Evolutionary conservation across 148 eudicot genomes (phyloP), one percentile per base, ranked within the genome.

Genomic region (Rhododendron simsii): DNA sequence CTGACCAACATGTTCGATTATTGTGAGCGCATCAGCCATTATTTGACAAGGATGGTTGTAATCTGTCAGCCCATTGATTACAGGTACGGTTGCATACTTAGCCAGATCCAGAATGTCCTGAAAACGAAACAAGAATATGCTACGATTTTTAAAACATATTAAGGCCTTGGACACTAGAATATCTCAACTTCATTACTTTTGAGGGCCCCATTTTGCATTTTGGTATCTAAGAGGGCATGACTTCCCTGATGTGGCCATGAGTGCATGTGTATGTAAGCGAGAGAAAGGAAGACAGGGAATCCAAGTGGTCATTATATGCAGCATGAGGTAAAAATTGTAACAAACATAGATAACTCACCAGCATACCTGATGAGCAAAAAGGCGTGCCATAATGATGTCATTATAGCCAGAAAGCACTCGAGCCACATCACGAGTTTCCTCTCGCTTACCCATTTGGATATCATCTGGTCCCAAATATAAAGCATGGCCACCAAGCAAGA

Each of bases 351-450:
- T 86, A 81, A 89, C 91, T 90, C 91, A 88, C 88, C 87, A 86
- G 84, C 92, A 86, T 91, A 96, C 99, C 99, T 97, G 95, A 91
- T 97, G 99, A 81, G 94, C 98, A 93, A 97, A 97, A 78, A 97
- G 95, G 80, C 99, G 99, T n/a, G 99, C 99, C 99, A 97, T 97
- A 85, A 97, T 91, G 84, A 97, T 91, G 85, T 97, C 98, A 87
- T 95, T 97, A 90, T 97, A 97, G 88, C 98, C 93, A 77, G 90
- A 95, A 50, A 97, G 90, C 30, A 97, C 99, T 84, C 98, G 96
- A 89, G 99, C 99, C 89, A 97, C 93, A 86, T 97, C 99, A 81
- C 99, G 96, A 85, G 99, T 95, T 93, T 95, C 99, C 91, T 97
- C 99, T 63, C 99, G 90, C 92, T 95, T 97, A 48, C 99, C 99